phyloP scores from a whole-genome alignment of 2,329 filamentous ascomycete species.

The Clarireedia hainanense region DNA sequence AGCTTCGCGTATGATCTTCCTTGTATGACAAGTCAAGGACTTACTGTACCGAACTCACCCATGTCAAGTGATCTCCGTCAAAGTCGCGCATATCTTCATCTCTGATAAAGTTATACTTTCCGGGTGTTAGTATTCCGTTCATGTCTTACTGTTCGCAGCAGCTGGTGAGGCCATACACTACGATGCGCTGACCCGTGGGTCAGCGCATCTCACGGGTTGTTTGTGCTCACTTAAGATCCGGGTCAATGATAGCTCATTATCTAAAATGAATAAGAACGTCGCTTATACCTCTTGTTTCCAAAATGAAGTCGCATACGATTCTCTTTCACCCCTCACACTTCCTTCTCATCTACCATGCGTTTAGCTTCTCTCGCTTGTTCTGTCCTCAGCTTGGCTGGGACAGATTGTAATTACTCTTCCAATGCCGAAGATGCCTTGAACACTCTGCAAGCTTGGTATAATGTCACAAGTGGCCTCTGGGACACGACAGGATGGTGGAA shows the following conservation, averaged over 20 bases:
- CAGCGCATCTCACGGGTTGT: neutral
- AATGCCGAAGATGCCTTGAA: slow-evolving; percentile 30
- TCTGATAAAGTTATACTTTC: neutral
- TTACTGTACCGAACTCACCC: neutral
- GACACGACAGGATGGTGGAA: slow-evolving; percentile 66
- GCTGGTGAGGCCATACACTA: neutral
- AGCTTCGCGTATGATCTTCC: neutral
- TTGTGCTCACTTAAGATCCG: neutral
- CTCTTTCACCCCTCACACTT: neutral
- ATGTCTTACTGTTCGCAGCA: neutral
- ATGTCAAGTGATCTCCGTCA: neutral
- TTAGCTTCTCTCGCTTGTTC: neutral
- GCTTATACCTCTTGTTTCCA: neutral
- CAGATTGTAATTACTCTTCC: neutral
- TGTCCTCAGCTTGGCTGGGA: neutral
- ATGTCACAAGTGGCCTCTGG: slow-evolving; percentile 53
- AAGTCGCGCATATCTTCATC: neutral
- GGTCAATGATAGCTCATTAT: neutral
- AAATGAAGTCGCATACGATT: neutral
- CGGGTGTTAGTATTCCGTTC: neutral
- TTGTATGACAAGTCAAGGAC: neutral
- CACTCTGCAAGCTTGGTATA: slow-evolving; percentile 55
- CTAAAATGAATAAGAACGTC: neutral
- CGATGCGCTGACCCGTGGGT: neutral
- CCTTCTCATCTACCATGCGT: neutral